Evolutionary conservation across 1,284 basidiomycete species (phyloP).

Genomic region (Austropuccinia psidii): DNA sequence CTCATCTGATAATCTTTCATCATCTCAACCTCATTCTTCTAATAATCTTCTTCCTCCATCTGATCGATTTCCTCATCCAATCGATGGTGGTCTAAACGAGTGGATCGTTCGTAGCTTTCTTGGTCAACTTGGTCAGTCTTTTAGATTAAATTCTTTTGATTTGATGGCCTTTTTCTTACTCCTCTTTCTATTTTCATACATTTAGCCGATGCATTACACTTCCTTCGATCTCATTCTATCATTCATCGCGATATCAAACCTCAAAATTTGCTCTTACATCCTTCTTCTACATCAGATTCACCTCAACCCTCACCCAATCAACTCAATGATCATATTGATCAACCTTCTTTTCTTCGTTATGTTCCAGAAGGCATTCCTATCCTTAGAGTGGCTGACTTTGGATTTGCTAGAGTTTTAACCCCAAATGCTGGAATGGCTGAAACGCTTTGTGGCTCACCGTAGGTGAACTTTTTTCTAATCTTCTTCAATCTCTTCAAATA

Average conservation of each 20-base stretch:
- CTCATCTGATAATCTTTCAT: background rate
- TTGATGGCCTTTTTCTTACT: background rate
- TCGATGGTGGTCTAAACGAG: slow-evolving; percentile 81
- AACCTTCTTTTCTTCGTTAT: slow-evolving; percentile 74
- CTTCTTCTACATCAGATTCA: background rate
- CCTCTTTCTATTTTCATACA: background rate
- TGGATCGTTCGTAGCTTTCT: slow-evolving; percentile 86
- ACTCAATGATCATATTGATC: background rate
- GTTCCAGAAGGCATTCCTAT: slow-evolving; percentile 75
- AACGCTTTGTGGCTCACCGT: slow-evolving; percentile 95
- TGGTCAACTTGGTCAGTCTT: slow-evolving; percentile 71
- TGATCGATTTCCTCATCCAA: slow-evolving; percentile 76
- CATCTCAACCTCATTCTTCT: slow-evolving; percentile 16
- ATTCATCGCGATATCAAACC: slow-evolving; percentile 98
- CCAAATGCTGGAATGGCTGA: slow-evolving; percentile 91
- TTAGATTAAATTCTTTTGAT: background rate
- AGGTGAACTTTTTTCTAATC: slow-evolving; percentile 47
- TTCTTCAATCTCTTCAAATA: background rate
- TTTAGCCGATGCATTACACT: slow-evolving; percentile 80
- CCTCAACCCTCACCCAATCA: background rate
- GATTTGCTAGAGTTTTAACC: slow-evolving; percentile 77
- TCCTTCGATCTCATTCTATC: slow-evolving; percentile 76
- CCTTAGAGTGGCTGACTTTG: slow-evolving; percentile 96
- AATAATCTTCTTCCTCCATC: slow-evolving; percentile 1
- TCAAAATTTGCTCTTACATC: slow-evolving; percentile 54